Evolutionary conservation across 306 rosid species (phyloP).

Genomic region (Cercis canadensis): DNA sequence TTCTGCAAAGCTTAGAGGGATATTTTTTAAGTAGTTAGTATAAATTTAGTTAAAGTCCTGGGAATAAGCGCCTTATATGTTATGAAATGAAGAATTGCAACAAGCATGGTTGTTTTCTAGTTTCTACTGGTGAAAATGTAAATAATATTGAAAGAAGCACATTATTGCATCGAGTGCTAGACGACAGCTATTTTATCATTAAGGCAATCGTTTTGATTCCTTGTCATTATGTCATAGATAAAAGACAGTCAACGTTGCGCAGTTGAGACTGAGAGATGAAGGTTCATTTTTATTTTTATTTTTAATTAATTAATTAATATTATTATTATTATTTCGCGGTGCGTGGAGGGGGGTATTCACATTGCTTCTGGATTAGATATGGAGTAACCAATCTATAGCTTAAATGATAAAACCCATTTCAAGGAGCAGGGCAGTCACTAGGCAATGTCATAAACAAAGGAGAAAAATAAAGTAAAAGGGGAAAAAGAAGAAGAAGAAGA

Average conservation of each 20-base stretch:
- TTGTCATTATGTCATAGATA: not conserved
- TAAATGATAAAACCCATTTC: slow-evolving; percentile 27
- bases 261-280: not conserved
- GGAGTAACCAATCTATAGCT: slow-evolving; percentile 8
- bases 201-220: slow-evolving; percentile 24
- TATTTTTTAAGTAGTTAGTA: too few species aligned
- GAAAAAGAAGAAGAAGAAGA: slow-evolving; percentile 3
- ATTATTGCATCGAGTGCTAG: slow-evolving; percentile 21
- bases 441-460: slow-evolving; percentile 27
- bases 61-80: too few species aligned
- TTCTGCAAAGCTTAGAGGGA: too few species aligned
- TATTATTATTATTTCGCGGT: too few species aligned
- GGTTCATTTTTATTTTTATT: not conserved
- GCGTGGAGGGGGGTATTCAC: slow-evolving; percentile 27
- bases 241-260: slow-evolving; percentile 19
- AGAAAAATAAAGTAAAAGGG: slow-evolving; percentile 3
- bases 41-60: too few species aligned
- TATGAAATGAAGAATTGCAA: too few species aligned
- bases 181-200: slow-evolving; percentile 2
- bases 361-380: slow-evolving; percentile 6
- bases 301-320: too few species aligned
- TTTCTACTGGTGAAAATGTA: too few species aligned
- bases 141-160: too few species aligned
- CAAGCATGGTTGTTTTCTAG: too few species aligned
- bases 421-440: not conserved